Evolutionary conservation across 108 stramenopile genomes (phyloP).

Genomic region (Cyclotella sp.): DNA sequence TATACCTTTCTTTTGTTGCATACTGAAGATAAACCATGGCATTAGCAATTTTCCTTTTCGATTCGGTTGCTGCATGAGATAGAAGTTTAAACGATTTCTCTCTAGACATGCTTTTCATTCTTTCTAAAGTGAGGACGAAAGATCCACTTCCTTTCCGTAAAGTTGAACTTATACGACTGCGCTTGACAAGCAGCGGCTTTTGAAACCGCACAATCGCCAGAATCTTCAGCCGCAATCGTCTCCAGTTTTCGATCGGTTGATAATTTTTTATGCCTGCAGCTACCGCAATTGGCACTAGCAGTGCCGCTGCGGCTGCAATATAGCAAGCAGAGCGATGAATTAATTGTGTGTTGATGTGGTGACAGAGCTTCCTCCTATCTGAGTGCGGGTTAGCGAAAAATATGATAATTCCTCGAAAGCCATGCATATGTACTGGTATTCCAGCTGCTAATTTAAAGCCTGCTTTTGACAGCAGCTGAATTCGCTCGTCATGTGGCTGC

Average conservation of each 20-base stretch:
- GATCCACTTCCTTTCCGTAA: not conserved
- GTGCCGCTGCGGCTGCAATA: constrained; percentile 21
- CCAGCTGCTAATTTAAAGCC: constrained; percentile 22
- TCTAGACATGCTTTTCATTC: constrained; percentile 8
- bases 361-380: constrained; percentile 6
- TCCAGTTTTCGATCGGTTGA: constrained; percentile 25
- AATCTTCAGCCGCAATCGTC: constrained; percentile 11
- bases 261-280: not conserved
- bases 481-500: constrained; percentile 28
- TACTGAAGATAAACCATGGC: constrained; percentile 7
- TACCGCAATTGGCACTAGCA: constrained; percentile 12
- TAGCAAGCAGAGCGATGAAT: constrained; percentile 14
- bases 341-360: constrained; percentile 11
- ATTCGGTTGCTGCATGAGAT: constrained; percentile 11
- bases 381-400: constrained; percentile 26
- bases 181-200: constrained; percentile 1
- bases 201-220: constrained; percentile 19
- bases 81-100: constrained; percentile 17
- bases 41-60: constrained; percentile 11
- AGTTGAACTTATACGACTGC: not conserved
- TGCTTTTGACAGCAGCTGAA: constrained; percentile 20
- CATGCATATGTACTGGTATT: constrained; percentile 18
- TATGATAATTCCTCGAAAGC: constrained; percentile 24
- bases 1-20: constrained; percentile 7
- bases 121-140: constrained; percentile 1